These are phyloP conservation scores for Hypoxylon rubiginosum DNA, from an alignment of 2,329 filamentous ascomycete species.

Conservation along the genomic window DNA sequence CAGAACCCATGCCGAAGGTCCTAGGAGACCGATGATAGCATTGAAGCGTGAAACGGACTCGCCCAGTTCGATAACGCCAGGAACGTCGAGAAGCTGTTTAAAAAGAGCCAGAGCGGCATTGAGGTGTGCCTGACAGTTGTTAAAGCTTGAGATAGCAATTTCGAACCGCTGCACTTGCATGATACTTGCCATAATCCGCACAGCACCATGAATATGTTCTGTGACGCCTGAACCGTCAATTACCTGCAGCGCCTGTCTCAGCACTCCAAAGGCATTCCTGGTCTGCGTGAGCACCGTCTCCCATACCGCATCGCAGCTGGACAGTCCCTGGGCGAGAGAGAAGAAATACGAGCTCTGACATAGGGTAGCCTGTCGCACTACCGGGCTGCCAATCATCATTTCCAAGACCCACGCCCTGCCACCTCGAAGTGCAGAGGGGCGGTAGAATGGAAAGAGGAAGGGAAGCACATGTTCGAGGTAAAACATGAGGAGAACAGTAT, in stretches of 20 bases:
- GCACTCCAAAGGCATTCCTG: slow-evolving; percentile 39
- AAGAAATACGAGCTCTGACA: slow-evolving; percentile 46
- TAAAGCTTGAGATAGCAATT: slow-evolving; percentile 50
- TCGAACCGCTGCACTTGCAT: slow-evolving; percentile 54
- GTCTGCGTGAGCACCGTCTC: slow-evolving; percentile 45
- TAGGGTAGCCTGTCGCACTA: slow-evolving; percentile 40
- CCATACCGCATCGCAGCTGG: slow-evolving; percentile 30
- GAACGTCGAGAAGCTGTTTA: slow-evolving; percentile 44
- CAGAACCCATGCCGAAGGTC: slow-evolving; percentile 37
- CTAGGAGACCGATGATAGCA: slow-evolving; percentile 35
- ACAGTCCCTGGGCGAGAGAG: slow-evolving; percentile 31
- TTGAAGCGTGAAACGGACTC: slow-evolving; percentile 28
- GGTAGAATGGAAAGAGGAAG: slow-evolving; percentile 48
- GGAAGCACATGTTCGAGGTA: slow-evolving; percentile 47
- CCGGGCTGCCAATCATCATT: slow-evolving; percentile 43
- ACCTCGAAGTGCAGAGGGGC: slow-evolving; percentile 39
- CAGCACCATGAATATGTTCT: slow-evolving; percentile 43
- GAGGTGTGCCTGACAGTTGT: slow-evolving; percentile 54
- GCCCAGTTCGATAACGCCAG: neutral
- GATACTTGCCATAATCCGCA: slow-evolving; percentile 51
- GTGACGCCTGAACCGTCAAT: slow-evolving; percentile 35
- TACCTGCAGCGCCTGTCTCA: slow-evolving; percentile 43
- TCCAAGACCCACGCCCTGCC: slow-evolving; percentile 42
- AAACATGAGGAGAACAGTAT: slow-evolving; percentile 44
- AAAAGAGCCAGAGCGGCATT: slow-evolving; percentile 52